Base-by-base conservation (phyloP, 2,329 filamentous ascomycete genomes). In the Fusarium praegraminearum region DNA sequence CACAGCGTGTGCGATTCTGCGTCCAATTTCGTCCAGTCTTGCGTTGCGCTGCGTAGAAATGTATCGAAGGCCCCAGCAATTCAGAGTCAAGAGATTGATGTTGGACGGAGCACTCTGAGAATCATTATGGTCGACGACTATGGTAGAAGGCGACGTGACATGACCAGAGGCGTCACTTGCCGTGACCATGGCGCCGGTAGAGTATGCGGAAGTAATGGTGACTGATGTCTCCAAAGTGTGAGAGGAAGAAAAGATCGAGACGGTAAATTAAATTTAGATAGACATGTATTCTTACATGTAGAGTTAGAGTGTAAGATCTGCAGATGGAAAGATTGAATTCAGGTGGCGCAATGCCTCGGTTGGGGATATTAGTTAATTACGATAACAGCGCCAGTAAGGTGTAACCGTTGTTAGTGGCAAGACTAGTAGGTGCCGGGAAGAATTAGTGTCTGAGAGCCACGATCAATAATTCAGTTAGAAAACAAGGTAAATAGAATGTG, bases 41-140 rank as follows among this genome's bases (percentile, higher is more conserved):
- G 92, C 90, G 70, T 87, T 83, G 71, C 94, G 93, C 72, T 92
- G 87, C 71, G 90, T 90, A 53, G 94, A 90, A 76, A 98, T 86
- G 82, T 89, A 93, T 76, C 97, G 95, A 66, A 98, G 89, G 53
- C 96, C 96, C 95, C 96, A 98, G 88, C 94, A 98, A 81, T 99
- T 99, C 78, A 97, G 88, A 7, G 93, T 96, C 70, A 98, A 83
- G 72, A 98, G 85, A 76, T 92, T 91, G 77, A 98, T 87, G 61
- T 90, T 86, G 33, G 82, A 82, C 20, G 86, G 88, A 71, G 76
- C 78, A n/a, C 53, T 43, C 9, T 74, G 69, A 57, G 76, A 73
- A 67, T 77, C 78, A 43, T 69, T 50, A 35, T 70, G 64, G 41
- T 61, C 28, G 53, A 57, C 47, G 50, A 44, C 53, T 49, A 67